Conservation (phyloP, 2,329 filamentous ascomycete species). For the Calonectria multiphialidica region DNA sequence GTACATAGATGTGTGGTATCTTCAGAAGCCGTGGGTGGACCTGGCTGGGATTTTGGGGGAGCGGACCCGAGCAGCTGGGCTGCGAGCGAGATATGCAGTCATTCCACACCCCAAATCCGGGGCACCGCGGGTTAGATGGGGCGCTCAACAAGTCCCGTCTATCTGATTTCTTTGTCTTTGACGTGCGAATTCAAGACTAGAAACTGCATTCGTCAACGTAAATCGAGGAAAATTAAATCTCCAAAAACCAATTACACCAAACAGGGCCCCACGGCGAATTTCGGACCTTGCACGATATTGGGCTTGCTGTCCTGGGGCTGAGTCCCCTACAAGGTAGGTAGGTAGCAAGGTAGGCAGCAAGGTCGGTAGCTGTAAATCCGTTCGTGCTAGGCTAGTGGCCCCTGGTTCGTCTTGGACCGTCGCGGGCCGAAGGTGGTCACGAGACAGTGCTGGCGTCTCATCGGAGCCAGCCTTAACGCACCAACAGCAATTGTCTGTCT, state of each 20-base stretch:
- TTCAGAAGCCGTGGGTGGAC: background rate
- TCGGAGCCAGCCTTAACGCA: background rate
- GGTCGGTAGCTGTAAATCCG: constrained; percentile 23
- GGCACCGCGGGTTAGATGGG: background rate
- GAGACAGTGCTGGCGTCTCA: constrained; percentile 5
- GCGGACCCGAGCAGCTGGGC: background rate
- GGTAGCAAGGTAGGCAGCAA: constrained; percentile 35
- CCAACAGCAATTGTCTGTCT: background rate
- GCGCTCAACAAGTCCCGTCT: background rate
- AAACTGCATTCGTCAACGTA: background rate
- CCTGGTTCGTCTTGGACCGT: constrained; percentile 29
- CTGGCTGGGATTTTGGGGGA: background rate
- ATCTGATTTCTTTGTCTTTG: background rate
- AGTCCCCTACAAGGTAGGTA: constrained; percentile 38
- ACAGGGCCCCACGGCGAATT: constrained; percentile 35
- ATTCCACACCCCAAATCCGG: constrained; percentile 5
- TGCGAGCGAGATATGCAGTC: background rate
- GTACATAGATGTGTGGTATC: background rate
- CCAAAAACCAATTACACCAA: constrained; percentile 5
- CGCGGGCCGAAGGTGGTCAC: constrained; percentile 34
- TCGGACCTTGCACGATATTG: constrained; percentile 38
- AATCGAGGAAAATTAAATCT: background rate
- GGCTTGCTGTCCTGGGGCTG: constrained; percentile 35
- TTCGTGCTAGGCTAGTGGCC: constrained; percentile 3
- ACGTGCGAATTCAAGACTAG: no score